These are phyloP conservation scores for Candida maesae DNA, from an alignment of 805 yeast genomes.

Conservation along the genomic window DNA sequence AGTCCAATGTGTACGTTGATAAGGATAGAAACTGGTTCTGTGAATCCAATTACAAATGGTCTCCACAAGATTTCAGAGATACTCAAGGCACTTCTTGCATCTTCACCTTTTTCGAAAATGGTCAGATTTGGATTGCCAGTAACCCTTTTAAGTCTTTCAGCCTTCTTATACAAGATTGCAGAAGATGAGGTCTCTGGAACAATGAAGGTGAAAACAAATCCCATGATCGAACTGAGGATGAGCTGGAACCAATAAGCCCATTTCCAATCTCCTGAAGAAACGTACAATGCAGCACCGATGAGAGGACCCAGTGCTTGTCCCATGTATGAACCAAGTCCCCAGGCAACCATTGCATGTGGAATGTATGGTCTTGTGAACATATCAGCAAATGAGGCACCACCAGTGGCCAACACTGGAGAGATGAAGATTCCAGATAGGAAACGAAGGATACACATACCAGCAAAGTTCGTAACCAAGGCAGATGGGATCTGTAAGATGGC, in stretches of 20 bases:
- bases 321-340: slow-evolving; percentile 51
- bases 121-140: slow-evolving; percentile 48
- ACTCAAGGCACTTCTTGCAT: slow-evolving; percentile 19
- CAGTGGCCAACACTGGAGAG: slow-evolving; percentile 54
- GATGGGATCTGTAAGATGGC: slow-evolving; percentile 52
- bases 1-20: slow-evolving; percentile 49
- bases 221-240: slow-evolving; percentile 36
- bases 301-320: slow-evolving; percentile 59
- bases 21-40: slow-evolving; percentile 55
- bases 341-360: slow-evolving; percentile 45
- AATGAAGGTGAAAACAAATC: slow-evolving; percentile 34
- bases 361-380: slow-evolving; percentile 37
- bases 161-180: slow-evolving; percentile 45
- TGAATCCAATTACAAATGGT: slow-evolving; percentile 45
- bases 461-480: slow-evolving; percentile 48
- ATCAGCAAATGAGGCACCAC: slow-evolving; percentile 56
- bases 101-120: slow-evolving; percentile 30
- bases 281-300: slow-evolving; percentile 48
- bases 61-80: slow-evolving; percentile 38
- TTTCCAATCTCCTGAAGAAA: slow-evolving; percentile 44
- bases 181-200: slow-evolving; percentile 48
- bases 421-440: slow-evolving; percentile 53
- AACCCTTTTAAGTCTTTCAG: slow-evolving; percentile 40
- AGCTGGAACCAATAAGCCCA: slow-evolving; percentile 52
- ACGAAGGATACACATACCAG: slow-evolving; percentile 46